phyloP scores from a whole-genome alignment of 176 grass and related monocot genomes.

The Oryza meyeriana region DNA sequence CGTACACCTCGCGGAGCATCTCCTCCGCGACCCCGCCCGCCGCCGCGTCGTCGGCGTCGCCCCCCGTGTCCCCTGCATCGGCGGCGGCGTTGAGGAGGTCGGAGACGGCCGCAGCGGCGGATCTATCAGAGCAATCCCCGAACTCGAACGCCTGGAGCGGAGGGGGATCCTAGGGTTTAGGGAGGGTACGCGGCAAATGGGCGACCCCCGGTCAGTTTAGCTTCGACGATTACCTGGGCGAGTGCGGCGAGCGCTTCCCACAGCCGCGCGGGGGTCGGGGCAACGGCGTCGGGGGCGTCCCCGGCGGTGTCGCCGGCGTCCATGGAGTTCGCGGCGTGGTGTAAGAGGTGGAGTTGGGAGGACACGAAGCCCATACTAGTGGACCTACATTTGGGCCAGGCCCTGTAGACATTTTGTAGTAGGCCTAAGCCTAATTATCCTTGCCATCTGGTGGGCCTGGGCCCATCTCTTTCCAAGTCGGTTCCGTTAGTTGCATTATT shows the following conservation, averaged over 20 bases:
- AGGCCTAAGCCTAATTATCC: no score
- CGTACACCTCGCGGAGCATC: constrained; percentile 48
- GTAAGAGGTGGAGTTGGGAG: no score
- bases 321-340: constrained; percentile 6
- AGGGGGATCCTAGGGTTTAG: background rate
- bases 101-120: background rate
- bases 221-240: constrained; percentile 13
- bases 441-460: no score
- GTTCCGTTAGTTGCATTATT: no score
- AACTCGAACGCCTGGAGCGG: constrained; percentile 32
- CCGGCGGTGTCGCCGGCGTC: constrained; percentile 4
- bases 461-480: no score
- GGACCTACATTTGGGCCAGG: no score
- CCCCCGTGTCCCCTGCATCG: background rate
- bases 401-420: no score
- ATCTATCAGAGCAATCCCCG: constrained; percentile 17
- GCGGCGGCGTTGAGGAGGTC: constrained; percentile 5
- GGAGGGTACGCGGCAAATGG: background rate
- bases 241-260: constrained; percentile 26
- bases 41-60: background rate
- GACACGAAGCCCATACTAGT: no score
- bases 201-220: background rate
- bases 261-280: background rate
- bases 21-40: constrained; percentile 13
- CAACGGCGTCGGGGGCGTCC: background rate